Percentiles rank a stretch among this genome's conserved stretches.
phyloP scores from a whole-genome alignment of 768 basidiomycete species.

The Thelephora ganbajun region DNA sequence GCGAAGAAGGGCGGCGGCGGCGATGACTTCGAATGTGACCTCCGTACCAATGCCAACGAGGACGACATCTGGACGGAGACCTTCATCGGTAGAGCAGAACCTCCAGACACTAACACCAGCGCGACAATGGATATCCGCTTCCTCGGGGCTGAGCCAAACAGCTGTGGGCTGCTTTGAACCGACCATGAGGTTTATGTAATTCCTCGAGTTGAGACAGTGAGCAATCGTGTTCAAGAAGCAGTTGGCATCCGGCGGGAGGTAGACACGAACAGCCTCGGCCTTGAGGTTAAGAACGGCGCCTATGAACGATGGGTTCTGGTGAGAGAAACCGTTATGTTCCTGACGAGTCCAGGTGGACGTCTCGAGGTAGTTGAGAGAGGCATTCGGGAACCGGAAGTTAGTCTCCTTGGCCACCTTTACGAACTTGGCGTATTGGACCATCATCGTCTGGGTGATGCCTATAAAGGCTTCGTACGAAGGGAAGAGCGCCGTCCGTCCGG shows the following conservation, averaged over 20 bases:
- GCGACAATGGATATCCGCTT: constrained; percentile 72
- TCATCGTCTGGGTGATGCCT: constrained; percentile 83
- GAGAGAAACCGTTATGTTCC: constrained; percentile 84
- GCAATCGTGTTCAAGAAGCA: constrained; percentile 72
- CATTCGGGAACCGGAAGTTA: constrained; percentile 55
- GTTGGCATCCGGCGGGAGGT: constrained; percentile 85
- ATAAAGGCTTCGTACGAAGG: constrained; percentile 88
- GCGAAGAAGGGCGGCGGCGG: constrained; percentile 69
- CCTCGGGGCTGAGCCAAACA: constrained; percentile 66
- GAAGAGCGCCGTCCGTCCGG: constrained; percentile 75
- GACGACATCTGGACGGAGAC: constrained; percentile 62
- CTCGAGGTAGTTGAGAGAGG: constrained; percentile 76
- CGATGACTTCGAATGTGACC: constrained; percentile 79
- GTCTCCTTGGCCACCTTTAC: constrained; percentile 63
- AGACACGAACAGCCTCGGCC: constrained; percentile 55
- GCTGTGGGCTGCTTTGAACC: constrained; percentile 77
- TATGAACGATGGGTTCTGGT: constrained; percentile 80
- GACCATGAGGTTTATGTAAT: constrained; percentile 81
- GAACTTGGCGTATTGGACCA: constrained; percentile 84
- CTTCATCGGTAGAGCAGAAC: constrained; percentile 63
- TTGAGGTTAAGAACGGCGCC: constrained; percentile 74
- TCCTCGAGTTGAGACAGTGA: constrained; percentile 73
- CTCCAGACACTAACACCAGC: constrained; percentile 84
- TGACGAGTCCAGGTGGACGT: constrained; percentile 80
- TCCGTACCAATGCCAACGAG: constrained; percentile 83